These are phyloP conservation scores for Colletotrichum paranaense DNA, from an alignment of 2,329 filamentous ascomycete species.

Conservation along the genomic window DNA sequence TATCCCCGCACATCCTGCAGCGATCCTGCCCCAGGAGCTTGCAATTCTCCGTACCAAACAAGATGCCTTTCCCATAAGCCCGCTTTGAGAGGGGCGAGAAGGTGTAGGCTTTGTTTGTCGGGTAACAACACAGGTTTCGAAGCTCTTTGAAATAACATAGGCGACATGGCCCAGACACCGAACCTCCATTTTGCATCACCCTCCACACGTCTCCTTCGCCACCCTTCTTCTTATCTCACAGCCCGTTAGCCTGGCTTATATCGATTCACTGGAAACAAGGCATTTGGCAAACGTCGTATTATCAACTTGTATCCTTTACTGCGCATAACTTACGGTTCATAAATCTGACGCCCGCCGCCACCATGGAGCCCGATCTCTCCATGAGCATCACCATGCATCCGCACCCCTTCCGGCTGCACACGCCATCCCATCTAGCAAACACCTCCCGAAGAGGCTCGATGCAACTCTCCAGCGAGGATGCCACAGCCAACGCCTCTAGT, in stretches of 20 bases:
- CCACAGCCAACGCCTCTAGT: conserved; percentile 48
- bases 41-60: not conserved
- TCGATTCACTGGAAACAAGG: not conserved
- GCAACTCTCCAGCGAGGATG: conserved; percentile 38
- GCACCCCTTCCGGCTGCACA: conserved; percentile 55
- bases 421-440: conserved; percentile 41
- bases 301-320: not conserved
- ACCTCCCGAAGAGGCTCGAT: conserved; percentile 24
- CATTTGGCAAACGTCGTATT: not conserved
- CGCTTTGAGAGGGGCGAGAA: not conserved
- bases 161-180: not conserved
- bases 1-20: not conserved
- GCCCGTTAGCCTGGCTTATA: not conserved
- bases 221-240: not conserved
- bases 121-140: not conserved
- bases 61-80: not conserved
- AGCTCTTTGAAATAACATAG: not conserved
- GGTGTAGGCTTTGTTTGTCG: not conserved
- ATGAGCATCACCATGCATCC: conserved; percentile 57
- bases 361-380: conserved; percentile 55
- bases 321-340: not conserved
- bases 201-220: not conserved
- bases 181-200: not conserved
- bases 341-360: conserved; percentile 6
- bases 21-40: not conserved